Percentiles rank a stretch among this genome's conserved stretches.
Evolutionary conservation across 331 rosid species (phyloP).

Genomic region (Cydonia oblonga): DNA sequence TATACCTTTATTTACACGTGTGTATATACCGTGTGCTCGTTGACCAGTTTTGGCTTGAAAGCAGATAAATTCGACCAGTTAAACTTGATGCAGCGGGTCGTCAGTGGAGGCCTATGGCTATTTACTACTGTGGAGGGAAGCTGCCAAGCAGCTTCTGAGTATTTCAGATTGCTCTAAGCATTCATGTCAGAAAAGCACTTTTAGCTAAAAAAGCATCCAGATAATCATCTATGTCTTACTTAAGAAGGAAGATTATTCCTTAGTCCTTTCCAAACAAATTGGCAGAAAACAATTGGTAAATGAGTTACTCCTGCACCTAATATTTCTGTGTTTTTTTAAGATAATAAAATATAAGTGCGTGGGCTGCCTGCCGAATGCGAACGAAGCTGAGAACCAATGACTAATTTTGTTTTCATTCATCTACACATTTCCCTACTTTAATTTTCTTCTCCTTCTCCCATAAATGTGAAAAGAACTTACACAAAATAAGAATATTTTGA

Average conservation of each 20-base stretch:
- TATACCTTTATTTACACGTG: too few species aligned
- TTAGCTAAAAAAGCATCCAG: not conserved
- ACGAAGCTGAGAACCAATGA: not conserved
- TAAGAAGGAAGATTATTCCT: not conserved
- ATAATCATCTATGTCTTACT: not conserved
- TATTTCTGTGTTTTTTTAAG: not conserved
- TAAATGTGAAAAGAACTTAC: not conserved
- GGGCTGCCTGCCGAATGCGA: not conserved
- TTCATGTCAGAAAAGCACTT: not conserved
- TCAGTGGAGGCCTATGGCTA: slow-evolving; percentile 4
- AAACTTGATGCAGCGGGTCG: not conserved
- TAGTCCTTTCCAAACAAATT: not conserved
- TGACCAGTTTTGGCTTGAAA: not conserved
- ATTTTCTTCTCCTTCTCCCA: not conserved
- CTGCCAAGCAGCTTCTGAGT: not conserved
- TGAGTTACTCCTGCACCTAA: not conserved
- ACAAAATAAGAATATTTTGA: too few species aligned
- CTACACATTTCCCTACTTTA: not conserved
- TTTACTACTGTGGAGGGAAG: not conserved
- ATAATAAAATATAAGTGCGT: not conserved
- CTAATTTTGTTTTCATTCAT: not conserved
- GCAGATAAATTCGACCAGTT: not conserved
- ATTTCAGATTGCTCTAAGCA: not conserved
- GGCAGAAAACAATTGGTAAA: not conserved
- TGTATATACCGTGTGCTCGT: not conserved